phyloP scores from a whole-genome alignment of 192 early-diverging fungal species.

The Rhizoclosmatium globosum region DNA sequence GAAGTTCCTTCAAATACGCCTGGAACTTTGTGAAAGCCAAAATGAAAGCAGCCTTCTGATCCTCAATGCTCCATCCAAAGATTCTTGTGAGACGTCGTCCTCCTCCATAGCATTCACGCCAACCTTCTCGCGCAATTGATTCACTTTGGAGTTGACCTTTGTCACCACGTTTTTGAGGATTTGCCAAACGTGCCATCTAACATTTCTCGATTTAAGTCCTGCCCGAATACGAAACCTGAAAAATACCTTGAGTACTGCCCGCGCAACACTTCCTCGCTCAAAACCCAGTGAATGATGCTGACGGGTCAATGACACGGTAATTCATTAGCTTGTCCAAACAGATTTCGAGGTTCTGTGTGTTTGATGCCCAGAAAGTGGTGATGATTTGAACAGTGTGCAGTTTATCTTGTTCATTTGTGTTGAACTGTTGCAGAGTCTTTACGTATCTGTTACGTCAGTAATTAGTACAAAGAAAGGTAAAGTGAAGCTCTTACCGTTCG shows the following conservation, averaged over 20 bases:
- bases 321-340: constrained; percentile 93
- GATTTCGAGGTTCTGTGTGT: constrained; percentile 92
- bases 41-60: constrained; percentile 86
- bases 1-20: constrained; percentile 35
- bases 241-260: constrained; percentile 39
- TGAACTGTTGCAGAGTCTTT: constrained; percentile 65
- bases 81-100: constrained; percentile 64
- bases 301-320: constrained; percentile 91
- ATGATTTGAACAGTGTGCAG: constrained; percentile 79
- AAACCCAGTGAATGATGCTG: constrained; percentile 82
- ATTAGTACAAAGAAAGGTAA: too few relatives aligned
- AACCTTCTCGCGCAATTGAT: constrained; percentile 70
- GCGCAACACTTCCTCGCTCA: constrained; percentile 49
- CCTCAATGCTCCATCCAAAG: constrained; percentile 72
- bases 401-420: constrained; percentile 69
- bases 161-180: constrained; percentile 84
- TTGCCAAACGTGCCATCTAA: constrained; percentile 81
- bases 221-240: not conserved
- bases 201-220: not conserved
- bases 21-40: constrained; percentile 68
- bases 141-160: constrained; percentile 86
- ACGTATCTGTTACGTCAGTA: constrained; percentile 72
- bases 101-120: constrained; percentile 48
- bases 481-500: constrained; percentile 66
- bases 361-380: constrained; percentile 86